Evolutionary conservation across 805 yeast genomes (phyloP).

Genomic region (Jamesozyma hellenica): DNA sequence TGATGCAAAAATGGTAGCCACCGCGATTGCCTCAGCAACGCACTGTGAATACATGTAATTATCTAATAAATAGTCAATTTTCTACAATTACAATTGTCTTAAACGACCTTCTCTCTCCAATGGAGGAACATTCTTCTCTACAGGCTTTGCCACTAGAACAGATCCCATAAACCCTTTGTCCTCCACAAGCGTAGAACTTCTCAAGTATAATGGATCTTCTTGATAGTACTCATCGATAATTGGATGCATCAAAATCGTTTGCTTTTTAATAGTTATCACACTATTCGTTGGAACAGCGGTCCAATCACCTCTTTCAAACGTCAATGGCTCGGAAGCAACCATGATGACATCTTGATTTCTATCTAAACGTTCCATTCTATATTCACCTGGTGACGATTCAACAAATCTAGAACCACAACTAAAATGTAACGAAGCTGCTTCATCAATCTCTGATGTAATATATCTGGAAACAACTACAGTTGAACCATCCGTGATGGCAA

Average conservation of each 20-base stretch:
- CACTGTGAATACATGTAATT: too few relatives aligned
- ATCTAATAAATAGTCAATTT: too few relatives aligned
- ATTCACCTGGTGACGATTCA: constrained; percentile 85
- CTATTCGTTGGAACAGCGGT: constrained; percentile 93
- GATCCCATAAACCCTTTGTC: constrained; percentile 90
- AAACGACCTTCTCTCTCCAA: constrained; percentile 66
- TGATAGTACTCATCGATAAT: constrained; percentile 83
- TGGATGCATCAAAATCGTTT: constrained; percentile 85
- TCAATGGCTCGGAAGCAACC: constrained; percentile 93
- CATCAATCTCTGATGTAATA: constrained; percentile 80
- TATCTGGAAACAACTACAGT: constrained; percentile 81
- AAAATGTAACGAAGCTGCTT: constrained; percentile 92
- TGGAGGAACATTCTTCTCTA: constrained; percentile 56
- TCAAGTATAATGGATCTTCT: constrained; percentile 50
- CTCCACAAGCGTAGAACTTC: constrained; percentile 77
- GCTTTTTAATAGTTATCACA: constrained; percentile 65
- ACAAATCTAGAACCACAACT: constrained; percentile 87
- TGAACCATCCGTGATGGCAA: constrained; percentile 91
- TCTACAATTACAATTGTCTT: constrained; percentile 17
- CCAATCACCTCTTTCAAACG: constrained; percentile 97
- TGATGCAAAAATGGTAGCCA: too few relatives aligned
- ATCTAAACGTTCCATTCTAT: constrained; percentile 87
- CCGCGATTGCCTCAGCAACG: too few relatives aligned
- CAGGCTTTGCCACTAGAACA: constrained; percentile 54
- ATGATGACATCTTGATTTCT: constrained; percentile 90